Evolutionary conservation across 805 yeast genomes (phyloP).

Genomic region (Blastobotrys chiropterorum): DNA sequence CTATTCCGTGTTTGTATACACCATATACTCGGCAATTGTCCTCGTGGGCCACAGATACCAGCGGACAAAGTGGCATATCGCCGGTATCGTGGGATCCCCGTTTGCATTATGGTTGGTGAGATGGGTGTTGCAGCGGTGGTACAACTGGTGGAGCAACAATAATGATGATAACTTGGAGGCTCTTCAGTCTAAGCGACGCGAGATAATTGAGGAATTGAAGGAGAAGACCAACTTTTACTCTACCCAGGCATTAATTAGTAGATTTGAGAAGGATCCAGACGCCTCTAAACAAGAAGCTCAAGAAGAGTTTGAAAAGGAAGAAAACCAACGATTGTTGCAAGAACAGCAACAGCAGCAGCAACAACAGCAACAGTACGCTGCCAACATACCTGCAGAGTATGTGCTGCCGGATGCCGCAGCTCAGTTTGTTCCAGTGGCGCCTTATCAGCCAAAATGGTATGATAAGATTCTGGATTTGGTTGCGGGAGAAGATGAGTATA

Average conservation of each 20-base stretch:
- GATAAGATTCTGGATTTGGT: slow-evolving; percentile 39
- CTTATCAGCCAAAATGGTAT: slow-evolving; percentile 33
- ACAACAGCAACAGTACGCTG: background rate
- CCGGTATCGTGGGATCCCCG: slow-evolving; percentile 13
- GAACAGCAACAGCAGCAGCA: background rate
- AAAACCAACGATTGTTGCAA: slow-evolving; percentile 23
- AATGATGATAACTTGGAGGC: slow-evolving; percentile 27
- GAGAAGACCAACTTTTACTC: slow-evolving; percentile 66
- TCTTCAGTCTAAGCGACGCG: slow-evolving; percentile 42
- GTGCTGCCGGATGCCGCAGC: background rate
- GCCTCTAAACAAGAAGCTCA: background rate
- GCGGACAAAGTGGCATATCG: slow-evolving; percentile 7
- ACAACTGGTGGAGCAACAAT: slow-evolving; percentile 20
- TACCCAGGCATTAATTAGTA: slow-evolving; percentile 64
- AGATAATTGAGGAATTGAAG: slow-evolving; percentile 61
- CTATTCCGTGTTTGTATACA: slow-evolving; percentile 27
- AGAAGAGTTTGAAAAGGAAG: background rate
- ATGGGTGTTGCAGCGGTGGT: slow-evolving; percentile 12
- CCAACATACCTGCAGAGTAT: background rate
- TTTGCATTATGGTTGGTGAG: slow-evolving; percentile 17
- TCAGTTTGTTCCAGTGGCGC: slow-evolving; percentile 2
- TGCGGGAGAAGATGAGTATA: slow-evolving; percentile 59
- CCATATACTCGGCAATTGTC: slow-evolving; percentile 19
- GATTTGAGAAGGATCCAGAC: slow-evolving; percentile 47
- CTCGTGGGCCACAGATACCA: slow-evolving; percentile 11